A percentile compares a stretch with the other conserved stretches of the same genome.
Evolutionary conservation across 768 basidiomycete species (phyloP).

Genomic region (Leccinellum luteum): DNA sequence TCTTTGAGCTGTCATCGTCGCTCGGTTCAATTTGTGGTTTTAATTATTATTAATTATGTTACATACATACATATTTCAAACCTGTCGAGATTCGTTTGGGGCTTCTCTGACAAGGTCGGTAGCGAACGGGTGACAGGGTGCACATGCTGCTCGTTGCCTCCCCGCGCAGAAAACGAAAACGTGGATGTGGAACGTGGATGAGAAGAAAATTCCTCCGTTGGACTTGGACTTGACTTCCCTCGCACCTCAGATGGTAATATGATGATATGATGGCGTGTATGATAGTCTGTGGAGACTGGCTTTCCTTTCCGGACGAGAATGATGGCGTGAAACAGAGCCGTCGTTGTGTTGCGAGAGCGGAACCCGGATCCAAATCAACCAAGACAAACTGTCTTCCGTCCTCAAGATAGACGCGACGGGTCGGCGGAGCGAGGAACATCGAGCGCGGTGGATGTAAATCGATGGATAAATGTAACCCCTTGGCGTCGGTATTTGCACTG

Average conservation of each 20-base stretch:
- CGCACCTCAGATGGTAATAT: background rate
- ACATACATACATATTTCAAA: background rate
- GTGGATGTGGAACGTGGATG: background rate
- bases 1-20: background rate
- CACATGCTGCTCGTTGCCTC: slow-evolving; percentile 13
- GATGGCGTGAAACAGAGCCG: background rate
- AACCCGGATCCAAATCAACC: background rate
- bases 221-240: background rate
- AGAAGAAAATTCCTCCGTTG: background rate
- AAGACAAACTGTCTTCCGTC: background rate
- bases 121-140: slow-evolving; percentile 21
- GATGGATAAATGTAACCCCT: background rate
- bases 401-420: background rate
- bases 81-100: background rate
- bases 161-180: background rate
- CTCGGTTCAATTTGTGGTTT: background rate
- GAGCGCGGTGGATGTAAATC: background rate
- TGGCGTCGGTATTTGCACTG: background rate
- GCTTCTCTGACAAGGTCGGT: slow-evolving; percentile 3
- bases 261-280: background rate
- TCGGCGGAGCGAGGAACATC: slow-evolving; percentile 7
- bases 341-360: background rate
- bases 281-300: background rate
- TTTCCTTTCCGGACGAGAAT: background rate
- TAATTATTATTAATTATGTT: background rate